These are phyloP conservation scores for Chytriomyces hyalinus DNA, from an alignment of 192 early-diverging fungal genomes.

Conservation along the genomic window DNA sequence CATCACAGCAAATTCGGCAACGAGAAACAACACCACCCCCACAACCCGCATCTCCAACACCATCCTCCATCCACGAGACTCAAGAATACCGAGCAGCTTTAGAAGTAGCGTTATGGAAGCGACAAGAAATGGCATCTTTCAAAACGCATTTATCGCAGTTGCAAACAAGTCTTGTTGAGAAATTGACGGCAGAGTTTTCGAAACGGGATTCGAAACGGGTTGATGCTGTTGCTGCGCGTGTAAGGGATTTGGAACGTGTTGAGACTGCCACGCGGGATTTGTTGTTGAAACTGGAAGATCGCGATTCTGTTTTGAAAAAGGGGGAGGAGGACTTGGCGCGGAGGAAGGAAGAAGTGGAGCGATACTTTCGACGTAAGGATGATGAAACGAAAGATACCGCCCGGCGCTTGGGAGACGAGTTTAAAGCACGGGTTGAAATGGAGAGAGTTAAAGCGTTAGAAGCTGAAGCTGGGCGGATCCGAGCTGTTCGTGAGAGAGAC, in stretches of 20 bases:
- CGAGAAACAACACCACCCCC: not conserved
- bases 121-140: conserved; percentile 52
- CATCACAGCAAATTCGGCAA: not conserved
- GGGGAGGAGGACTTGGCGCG: conserved; percentile 30
- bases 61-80: conserved; percentile 43
- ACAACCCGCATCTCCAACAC: not conserved
- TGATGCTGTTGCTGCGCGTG: conserved; percentile 16
- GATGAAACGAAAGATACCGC: conserved; percentile 39
- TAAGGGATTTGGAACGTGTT: conserved; percentile 37
- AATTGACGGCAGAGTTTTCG: conserved; percentile 45
- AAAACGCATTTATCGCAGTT: conserved; percentile 37
- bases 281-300: conserved; percentile 36
- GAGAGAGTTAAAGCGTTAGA: conserved; percentile 39
- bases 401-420: conserved; percentile 47
- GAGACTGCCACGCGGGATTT: conserved; percentile 37
- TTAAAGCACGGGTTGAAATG: conserved; percentile 39
- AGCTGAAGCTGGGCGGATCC: conserved; percentile 34
- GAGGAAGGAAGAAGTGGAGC: conserved; percentile 30
- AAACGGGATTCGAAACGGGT: conserved; percentile 47
- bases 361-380: conserved; percentile 3
- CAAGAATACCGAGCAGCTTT: conserved; percentile 56
- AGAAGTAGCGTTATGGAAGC: conserved; percentile 56
- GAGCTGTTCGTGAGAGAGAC: conserved; percentile 33
- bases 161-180: conserved; percentile 38
- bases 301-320: conserved; percentile 31